These are phyloP conservation scores for Trypanosoma mega DNA, from an alignment of 208 protist genomes.

Conservation along the genomic window DNA sequence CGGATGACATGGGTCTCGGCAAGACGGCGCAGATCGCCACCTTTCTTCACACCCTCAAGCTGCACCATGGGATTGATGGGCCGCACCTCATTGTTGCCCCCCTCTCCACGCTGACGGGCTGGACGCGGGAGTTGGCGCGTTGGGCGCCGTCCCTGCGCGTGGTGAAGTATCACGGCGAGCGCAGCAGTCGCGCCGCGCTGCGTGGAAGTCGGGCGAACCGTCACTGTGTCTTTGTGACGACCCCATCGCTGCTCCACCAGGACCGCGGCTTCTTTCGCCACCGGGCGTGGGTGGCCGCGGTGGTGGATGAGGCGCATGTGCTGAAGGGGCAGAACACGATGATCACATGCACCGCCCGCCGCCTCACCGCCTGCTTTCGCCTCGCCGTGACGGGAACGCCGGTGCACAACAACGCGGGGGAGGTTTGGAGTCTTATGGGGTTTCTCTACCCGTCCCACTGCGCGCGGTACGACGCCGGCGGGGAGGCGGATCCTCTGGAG, in stretches of 20 bases:
- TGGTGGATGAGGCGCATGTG: conserved; percentile 97
- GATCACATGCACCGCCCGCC: conserved; percentile 55
- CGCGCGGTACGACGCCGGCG: conserved; percentile 40
- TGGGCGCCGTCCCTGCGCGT: conserved; percentile 92
- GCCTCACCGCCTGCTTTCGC: conserved; percentile 77
- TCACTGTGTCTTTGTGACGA: conserved; percentile 95
- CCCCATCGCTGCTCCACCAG: conserved; percentile 89
- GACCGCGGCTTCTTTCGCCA: conserved; percentile 82
- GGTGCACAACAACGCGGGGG: conserved; percentile 96
- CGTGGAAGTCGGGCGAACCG: conserved; percentile 36
- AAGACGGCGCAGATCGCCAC: conserved; percentile 97
- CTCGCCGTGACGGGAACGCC: conserved; percentile 94
- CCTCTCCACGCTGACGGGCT: conserved; percentile 94
- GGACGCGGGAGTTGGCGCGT: conserved; percentile 87
- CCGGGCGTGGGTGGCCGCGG: conserved; percentile 90
- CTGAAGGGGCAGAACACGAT: conserved; percentile 86
- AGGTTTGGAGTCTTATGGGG: conserved; percentile 95
- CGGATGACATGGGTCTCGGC: conserved; percentile 98
- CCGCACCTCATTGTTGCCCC: conserved; percentile 96
- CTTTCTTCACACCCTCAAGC: conserved; percentile 84
- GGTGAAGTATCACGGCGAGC: conserved; percentile 92
- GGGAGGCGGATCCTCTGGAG: conserved; percentile 41
- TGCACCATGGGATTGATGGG: conserved; percentile 71
- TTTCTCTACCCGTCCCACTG: conserved; percentile 94
- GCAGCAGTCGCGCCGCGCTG: conserved; percentile 32